These are phyloP conservation scores for Phytophthora aleatoria DNA, from an alignment of 352 stramenopile species.

Conservation along the genomic window DNA sequence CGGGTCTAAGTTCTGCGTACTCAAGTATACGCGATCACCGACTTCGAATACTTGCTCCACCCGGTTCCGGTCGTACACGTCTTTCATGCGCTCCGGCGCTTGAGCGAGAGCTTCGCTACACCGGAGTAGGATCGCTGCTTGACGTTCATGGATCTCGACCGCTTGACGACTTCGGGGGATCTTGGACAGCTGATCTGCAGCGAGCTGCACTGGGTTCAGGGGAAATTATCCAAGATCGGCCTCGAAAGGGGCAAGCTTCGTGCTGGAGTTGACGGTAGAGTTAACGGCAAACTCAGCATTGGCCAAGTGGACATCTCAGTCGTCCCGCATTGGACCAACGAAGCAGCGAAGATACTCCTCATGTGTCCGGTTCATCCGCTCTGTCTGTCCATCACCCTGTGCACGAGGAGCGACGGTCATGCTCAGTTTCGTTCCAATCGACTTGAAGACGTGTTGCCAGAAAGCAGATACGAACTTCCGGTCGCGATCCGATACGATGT, in stretches of 20 bases:
- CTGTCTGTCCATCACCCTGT: not conserved
- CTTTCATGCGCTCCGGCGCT: not conserved
- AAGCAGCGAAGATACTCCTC: not conserved
- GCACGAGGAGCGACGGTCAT: not conserved
- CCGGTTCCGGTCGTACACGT: not conserved
- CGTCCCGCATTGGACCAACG: not conserved
- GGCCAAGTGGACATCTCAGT: not conserved
- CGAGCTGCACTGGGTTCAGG: not conserved
- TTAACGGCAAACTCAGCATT: not conserved
- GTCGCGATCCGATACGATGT: not conserved
- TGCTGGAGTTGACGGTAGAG: not conserved
- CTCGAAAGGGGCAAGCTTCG: not conserved
- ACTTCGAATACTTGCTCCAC: not conserved
- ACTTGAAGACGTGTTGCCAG: conserved; percentile 1
- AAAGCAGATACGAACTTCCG: not conserved
- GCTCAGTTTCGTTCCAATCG: not conserved
- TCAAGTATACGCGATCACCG: not conserved
- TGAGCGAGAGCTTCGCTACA: not conserved
- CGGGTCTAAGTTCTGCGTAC: not conserved
- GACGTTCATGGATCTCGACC: not conserved
- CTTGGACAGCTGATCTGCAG: not conserved
- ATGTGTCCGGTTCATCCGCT: not conserved
- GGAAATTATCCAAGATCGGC: not conserved
- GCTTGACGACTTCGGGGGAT: not conserved
- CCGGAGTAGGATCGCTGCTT: not conserved